Conservation (phyloP, 2,329 filamentous ascomycete genomes). For the Juglanconis oblonga region DNA sequence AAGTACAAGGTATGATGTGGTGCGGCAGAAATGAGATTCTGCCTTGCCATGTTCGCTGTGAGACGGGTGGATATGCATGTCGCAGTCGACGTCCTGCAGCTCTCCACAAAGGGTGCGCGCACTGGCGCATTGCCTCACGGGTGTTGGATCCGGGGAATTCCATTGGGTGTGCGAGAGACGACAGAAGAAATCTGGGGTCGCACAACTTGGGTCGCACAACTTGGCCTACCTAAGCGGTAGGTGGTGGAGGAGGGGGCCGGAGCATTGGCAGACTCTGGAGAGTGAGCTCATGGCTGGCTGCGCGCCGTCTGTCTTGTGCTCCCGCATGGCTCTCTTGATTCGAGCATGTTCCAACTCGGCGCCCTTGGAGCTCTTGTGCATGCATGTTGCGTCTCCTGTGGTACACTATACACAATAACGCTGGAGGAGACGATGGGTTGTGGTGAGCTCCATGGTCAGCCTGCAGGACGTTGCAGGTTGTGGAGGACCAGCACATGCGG, state of each 20-base stretch:
- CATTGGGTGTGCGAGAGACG: background rate
- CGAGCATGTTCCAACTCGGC: too few relatives aligned
- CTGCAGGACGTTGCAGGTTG: too few relatives aligned
- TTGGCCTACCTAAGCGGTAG: background rate
- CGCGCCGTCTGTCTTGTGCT: too few relatives aligned
- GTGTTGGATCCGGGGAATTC: background rate
- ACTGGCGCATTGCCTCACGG: background rate
- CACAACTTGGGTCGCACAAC: background rate
- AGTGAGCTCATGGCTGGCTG: background rate
- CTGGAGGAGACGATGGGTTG: too few relatives aligned
- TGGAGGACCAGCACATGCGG: too few relatives aligned
- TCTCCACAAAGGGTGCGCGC: background rate
- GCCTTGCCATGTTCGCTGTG: background rate
- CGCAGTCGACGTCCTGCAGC: background rate
- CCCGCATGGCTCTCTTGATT: too few relatives aligned
- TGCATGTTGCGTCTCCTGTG: too few relatives aligned
- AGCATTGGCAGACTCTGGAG: background rate
- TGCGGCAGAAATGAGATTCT: background rate
- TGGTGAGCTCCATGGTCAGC: too few relatives aligned
- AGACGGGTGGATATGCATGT: background rate
- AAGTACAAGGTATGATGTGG: too few relatives aligned
- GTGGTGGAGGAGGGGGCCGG: background rate
- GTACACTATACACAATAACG: too few relatives aligned
- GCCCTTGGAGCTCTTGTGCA: too few relatives aligned
- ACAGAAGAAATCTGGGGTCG: background rate